Evolutionary conservation across 2,329 filamentous ascomycete species (phyloP).

Genomic region (Aspergillus unguis): DNA sequence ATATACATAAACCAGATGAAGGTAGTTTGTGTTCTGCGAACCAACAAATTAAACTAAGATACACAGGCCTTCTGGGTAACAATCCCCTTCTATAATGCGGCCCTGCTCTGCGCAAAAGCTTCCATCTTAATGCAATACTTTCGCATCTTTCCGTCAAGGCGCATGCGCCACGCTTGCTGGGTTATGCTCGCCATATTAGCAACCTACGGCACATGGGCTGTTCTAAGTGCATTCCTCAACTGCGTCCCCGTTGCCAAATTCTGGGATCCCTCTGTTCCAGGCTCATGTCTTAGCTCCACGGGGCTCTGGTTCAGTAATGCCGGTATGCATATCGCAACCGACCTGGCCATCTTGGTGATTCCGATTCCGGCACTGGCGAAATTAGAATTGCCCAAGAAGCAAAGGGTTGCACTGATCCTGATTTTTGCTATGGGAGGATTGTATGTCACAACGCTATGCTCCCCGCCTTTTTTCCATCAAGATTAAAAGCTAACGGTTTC

Average conservation of each 20-base stretch:
- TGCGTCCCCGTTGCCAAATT: constrained; percentile 37
- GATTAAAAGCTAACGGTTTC: neutral
- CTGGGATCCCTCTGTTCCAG: constrained; percentile 28
- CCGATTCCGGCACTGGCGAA: constrained; percentile 43
- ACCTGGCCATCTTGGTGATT: constrained; percentile 44
- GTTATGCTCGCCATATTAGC: constrained; percentile 36
- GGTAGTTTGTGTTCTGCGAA: constrained; percentile 15
- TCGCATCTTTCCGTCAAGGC: constrained; percentile 41
- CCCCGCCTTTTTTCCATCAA: neutral
- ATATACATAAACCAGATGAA: constrained; percentile 34
- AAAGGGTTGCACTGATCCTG: constrained; percentile 41
- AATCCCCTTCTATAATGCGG: constrained; percentile 38
- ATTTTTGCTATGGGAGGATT: constrained; percentile 43
- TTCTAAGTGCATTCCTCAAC: constrained; percentile 36
- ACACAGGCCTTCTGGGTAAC: constrained; percentile 35
- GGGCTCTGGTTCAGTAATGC: constrained; percentile 46
- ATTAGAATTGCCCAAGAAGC: constrained; percentile 41
- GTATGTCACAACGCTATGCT: constrained; percentile 16
- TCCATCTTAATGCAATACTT: constrained; percentile 51
- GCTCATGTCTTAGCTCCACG: constrained; percentile 39
- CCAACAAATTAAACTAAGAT: neutral
- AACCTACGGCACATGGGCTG: constrained; percentile 34
- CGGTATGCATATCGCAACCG: constrained; percentile 44
- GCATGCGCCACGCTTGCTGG: constrained; percentile 37
- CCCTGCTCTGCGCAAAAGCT: constrained; percentile 43